Base-by-base conservation (phyloP, 495 filamentous ascomycete genomes). In the Podospora anserina region DNA sequence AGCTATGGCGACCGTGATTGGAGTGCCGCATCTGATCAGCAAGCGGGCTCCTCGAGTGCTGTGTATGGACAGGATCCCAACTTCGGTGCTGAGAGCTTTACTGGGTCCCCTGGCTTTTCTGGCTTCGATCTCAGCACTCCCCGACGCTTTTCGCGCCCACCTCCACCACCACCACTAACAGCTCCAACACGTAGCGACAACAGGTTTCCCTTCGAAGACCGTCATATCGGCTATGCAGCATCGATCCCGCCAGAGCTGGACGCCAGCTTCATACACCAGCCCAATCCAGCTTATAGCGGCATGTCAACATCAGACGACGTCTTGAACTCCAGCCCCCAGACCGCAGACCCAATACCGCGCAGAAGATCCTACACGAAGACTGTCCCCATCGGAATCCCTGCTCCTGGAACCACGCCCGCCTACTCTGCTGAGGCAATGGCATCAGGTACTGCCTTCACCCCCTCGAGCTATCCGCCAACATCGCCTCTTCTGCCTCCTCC, bases 391-490 rank as follows among this genome's bases (percentile, higher is more conserved):
- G 74, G 78, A 3, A 72, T 79, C 23, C 74, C 78, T 7, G 69
- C 66, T 15, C 66, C 72, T 16, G 63, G 28, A 30, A 63, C 54
- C 55, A 69, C 65, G 0, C 63, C 57, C 0, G 70, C 68, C 15
- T 69, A 69, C 6, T 70, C 71, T 1, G 23, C 63, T n/a, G 71
- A 70, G 28, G 70, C 74, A 23, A 70, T 73, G 34, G 67, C 75
- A 0, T 68, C 71, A 4, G 63, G 56, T 13, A 62, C 54, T 1
- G 66, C 66, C 9, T 82, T 84, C 64, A 77, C 77, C 3, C 78
- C 80, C 2, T 80, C 80, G 15, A 83, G 81, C 61, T 82, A 81
- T 65, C 82, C 81, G 6, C 79, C 81, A 0, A 78, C 78, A 5
- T 79, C 73, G 16, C 81, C 79, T 5, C 74, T 78, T 28, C 77